Evolutionary conservation across 2,329 filamentous ascomycete genomes (phyloP), one percentile per base, ranked within the genome.

Genomic region (Sclerotinia subarctica): DNA sequence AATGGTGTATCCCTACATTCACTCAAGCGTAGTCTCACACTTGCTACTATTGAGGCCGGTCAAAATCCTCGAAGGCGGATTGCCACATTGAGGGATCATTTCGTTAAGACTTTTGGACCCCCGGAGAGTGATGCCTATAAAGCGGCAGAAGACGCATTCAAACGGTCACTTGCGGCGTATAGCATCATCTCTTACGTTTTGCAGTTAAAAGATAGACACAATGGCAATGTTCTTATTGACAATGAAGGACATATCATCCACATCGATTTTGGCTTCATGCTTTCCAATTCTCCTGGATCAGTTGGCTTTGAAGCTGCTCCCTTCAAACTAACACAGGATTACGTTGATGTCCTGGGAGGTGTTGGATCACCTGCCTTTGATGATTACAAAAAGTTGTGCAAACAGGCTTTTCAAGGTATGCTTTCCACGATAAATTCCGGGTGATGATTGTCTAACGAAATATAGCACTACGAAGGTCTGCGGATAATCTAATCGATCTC

Each of bases 201-300:
- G 66, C 92, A 95, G 78, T 86, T 95, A 69, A 95, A 95, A 77
- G 92, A 95, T 76, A 85, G 92, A 17, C 92, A 95, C 78, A 95
- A 95, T 76, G 92, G 92, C 66, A 95, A 95, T 75, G 90, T 95
- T 19, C 84, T 95, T 69, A 90, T 95, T 74, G 92, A 94, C 78
- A 93, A 91, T 74, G 89, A 92, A 77, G 92, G 92, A 13, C 92
- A 95, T 76, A 93, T 94, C 68, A 88, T 95, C 70, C 92, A 95
- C 77, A 95, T 95, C 70, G 92, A 95, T 78, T 95, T 95, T 78
- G 92, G 92, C 67, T 95, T 95, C 78, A 94, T 95, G 90, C 82
- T 95, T 46, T 94, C 90, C 58, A 95, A 95, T 78, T 93, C 91
- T 1, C 92, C 92, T 0, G 92, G 92, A 0, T 90, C 88, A 11